These are phyloP conservation scores for Gardenia jasminoides DNA, from an alignment of 257 asterid genomes.

Conservation along the genomic window DNA sequence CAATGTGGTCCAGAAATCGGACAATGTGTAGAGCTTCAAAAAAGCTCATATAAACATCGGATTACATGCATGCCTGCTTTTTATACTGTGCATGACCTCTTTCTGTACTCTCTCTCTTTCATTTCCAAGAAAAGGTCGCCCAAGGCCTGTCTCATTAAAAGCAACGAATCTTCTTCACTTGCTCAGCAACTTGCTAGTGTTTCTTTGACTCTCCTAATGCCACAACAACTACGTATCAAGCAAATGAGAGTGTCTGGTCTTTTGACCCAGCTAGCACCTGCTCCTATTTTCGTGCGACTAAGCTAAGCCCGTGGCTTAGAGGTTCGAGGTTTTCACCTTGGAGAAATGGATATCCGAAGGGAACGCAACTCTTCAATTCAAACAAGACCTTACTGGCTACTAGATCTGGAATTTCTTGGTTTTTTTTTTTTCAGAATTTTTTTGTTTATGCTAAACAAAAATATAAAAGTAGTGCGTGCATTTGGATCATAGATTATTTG, in stretches of 20 bases:
- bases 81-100: background rate
- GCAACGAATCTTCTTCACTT: slow-evolving; percentile 29
- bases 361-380: too few species aligned
- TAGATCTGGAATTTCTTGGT: too few species aligned
- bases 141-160: slow-evolving; percentile 25
- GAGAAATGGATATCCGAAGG: too few species aligned
- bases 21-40: background rate
- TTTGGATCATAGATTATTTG: too few species aligned
- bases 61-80: slow-evolving; percentile 12
- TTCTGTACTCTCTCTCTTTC: slow-evolving; percentile 25
- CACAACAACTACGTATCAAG: background rate
- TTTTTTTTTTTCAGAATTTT: too few species aligned
- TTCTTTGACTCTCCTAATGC: background rate
- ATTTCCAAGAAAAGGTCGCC: slow-evolving; percentile 39
- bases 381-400: too few species aligned
- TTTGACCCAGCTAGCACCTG: background rate
- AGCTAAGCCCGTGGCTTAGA: background rate
- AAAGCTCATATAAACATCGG: slow-evolving; percentile 13
- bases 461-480: too few species aligned
- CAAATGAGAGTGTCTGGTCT: background rate
- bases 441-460: too few species aligned
- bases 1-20: slow-evolving; percentile 22
- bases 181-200: slow-evolving; percentile 1
- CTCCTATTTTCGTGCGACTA: background rate
- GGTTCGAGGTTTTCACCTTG: background rate